These are phyloP conservation scores for Moesziomyces sp. DNA, from an alignment of 1,284 basidiomycete genomes.

Conservation along the genomic window DNA sequence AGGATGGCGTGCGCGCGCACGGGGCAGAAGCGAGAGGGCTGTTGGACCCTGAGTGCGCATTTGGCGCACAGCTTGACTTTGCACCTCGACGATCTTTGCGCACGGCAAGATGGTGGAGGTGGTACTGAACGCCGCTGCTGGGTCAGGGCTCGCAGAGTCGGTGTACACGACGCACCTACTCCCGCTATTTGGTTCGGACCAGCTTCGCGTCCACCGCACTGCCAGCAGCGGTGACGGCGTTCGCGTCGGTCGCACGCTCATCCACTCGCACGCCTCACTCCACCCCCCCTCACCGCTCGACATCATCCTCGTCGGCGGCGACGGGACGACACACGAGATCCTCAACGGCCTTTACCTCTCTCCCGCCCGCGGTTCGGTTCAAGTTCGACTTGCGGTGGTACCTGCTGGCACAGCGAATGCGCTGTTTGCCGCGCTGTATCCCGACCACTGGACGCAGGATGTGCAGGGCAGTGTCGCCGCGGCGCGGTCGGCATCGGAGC, in stretches of 20 bases:
- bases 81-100: too few species aligned
- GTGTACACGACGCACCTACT: constrained; percentile 5
- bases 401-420: constrained; percentile 95
- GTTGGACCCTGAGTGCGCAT: constrained; percentile 9
- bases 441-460: constrained; percentile 63
- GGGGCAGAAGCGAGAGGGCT: not conserved
- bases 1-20: constrained; percentile 11
- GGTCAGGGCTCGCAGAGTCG: constrained; percentile 1
- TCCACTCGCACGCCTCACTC: not conserved
- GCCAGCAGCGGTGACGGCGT: constrained; percentile 23
- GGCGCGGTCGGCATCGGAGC: not conserved
- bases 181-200: constrained; percentile 5
- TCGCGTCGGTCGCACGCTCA: constrained; percentile 25
- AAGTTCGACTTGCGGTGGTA: constrained; percentile 67
- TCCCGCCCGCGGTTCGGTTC: constrained; percentile 4
- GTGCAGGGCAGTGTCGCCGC: constrained; percentile 20
- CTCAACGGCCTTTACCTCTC: constrained; percentile 53
- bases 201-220: constrained; percentile 11
- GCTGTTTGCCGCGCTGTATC: constrained; percentile 75
- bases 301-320: constrained; percentile 64
- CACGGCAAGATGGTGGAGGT: constrained; percentile 3
- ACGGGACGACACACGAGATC: constrained; percentile 67
- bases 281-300: not conserved
- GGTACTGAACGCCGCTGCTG: constrained; percentile 22
- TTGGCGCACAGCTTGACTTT: too few species aligned